phyloP scores from a whole-genome alignment of 306 rosid species.

The Quercus dentata region DNA sequence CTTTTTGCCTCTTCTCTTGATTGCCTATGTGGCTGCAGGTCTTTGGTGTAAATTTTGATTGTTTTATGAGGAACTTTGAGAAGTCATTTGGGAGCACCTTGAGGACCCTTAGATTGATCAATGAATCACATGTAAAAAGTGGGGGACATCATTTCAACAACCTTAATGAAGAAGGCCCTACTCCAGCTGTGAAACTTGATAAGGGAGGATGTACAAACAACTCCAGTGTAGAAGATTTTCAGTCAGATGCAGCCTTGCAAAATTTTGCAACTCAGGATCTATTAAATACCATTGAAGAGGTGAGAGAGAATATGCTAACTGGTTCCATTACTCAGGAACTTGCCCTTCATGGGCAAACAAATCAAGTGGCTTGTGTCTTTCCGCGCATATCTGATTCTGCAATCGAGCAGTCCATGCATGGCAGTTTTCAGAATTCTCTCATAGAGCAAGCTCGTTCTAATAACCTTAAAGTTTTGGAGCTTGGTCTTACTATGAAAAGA shows the following conservation, averaged over 20 bases:
- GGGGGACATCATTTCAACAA: slow-evolving; percentile 24
- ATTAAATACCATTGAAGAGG: slow-evolving; percentile 34
- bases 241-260: slow-evolving; percentile 15
- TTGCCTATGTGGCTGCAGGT: slow-evolving; percentile 54
- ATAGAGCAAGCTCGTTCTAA: slow-evolving; percentile 71
- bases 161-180: slow-evolving; percentile 19
- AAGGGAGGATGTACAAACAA: slow-evolving; percentile 31
- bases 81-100: slow-evolving; percentile 76
- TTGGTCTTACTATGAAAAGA: slow-evolving; percentile 44
- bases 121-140: slow-evolving; percentile 38
- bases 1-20: slow-evolving; percentile 36
- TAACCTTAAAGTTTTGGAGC: slow-evolving; percentile 63
- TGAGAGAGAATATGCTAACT: slow-evolving; percentile 26
- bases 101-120: slow-evolving; percentile 67
- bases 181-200: slow-evolving; percentile 23
- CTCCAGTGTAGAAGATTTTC: slow-evolving; percentile 29
- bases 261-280: slow-evolving; percentile 17
- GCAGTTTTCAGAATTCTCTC: slow-evolving; percentile 49
- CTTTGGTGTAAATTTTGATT: slow-evolving; percentile 66
- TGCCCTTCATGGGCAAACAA: slow-evolving; percentile 36
- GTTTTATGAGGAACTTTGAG: slow-evolving; percentile 73
- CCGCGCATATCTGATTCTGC: slow-evolving; percentile 27
- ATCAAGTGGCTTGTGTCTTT: slow-evolving; percentile 39
- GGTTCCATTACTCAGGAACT: slow-evolving; percentile 40
- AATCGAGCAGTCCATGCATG: slow-evolving; percentile 24